phyloP scores from a whole-genome alignment of 495 filamentous ascomycete genomes.

The Talaromyces adpressus region DNA sequence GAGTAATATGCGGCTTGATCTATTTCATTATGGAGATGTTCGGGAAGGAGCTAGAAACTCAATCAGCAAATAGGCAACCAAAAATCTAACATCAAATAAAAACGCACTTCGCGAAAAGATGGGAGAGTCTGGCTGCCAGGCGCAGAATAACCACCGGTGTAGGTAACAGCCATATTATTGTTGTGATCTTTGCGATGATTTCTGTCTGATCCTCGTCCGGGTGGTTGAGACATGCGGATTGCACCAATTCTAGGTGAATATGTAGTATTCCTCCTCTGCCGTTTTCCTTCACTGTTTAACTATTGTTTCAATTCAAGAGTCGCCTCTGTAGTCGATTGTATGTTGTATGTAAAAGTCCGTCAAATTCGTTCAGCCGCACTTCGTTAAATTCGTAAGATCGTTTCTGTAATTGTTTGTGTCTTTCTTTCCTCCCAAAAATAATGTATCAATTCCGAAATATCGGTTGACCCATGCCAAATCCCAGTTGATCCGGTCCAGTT shows the following conservation, averaged over 20 bases:
- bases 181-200: slow-evolving; percentile 5
- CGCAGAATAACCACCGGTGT: slow-evolving; percentile 29
- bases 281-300: background rate
- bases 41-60: slow-evolving; percentile 29
- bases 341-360: background rate
- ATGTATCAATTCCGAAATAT: background rate
- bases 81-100: background rate
- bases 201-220: slow-evolving; percentile 15
- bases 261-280: background rate
- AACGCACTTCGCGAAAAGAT: slow-evolving; percentile 39
- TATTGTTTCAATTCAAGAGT: background rate
- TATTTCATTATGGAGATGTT: slow-evolving; percentile 42
- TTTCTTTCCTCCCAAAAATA: background rate
- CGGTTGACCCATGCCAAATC: background rate
- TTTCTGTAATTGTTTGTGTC: background rate
- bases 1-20: slow-evolving; percentile 36
- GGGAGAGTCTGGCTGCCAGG: slow-evolving; percentile 34
- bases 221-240: slow-evolving; percentile 10
- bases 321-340: background rate
- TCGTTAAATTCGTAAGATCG: slow-evolving; percentile 1
- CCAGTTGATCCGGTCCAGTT: background rate
- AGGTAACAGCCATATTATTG: slow-evolving; percentile 34
- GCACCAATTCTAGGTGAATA: background rate
- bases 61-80: background rate
- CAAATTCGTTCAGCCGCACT: background rate